Base-by-base conservation (phyloP, 495 filamentous ascomycete genomes). In the Aspergillus ostianus region DNA sequence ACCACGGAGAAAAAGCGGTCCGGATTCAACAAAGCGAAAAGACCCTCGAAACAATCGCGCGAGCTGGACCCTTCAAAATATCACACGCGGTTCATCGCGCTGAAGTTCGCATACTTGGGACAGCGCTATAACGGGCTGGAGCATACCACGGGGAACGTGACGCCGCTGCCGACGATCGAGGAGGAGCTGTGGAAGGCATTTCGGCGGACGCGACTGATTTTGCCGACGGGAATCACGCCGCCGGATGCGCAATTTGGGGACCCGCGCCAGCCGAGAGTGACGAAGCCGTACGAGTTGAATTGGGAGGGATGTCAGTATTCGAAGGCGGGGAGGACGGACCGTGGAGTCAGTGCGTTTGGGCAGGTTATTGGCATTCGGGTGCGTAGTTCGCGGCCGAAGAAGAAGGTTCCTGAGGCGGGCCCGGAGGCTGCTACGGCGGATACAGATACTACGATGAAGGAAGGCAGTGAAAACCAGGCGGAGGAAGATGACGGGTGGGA, bases 101-200 rank as follows among this genome's bases (percentile, higher is more conserved):
- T 98, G 26, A 98, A 97, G 68, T 85, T 98, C 46, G 92, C 94
- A 48, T 98, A 98, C 75, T 79, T 98, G 18, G 94, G 94, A 36
- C 89, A 90, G 64, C 79, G 82, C 55, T 98, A 97, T 70, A 92
- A 93, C 74, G 95, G 94, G 3, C 92, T 92, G 61, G 94, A 98
- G 76, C 86, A 90, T 74, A 85, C 90, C 62, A 75, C 79, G 46
- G 83, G 82, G 53, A 87, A 86, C 58, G 70, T 64, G 0, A 89
- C 87, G 15, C 86, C 85, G 0, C 64, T 88, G 41, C 88, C 93
- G 47, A 92, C 91, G 0, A 86, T 98, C 59, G 94, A 98, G 74
- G 93, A 96, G 69, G 86, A 88, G 67, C 68, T 98, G 49, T 98
- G 92, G 89, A 90, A 91, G 71, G 95, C 93, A 2, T 71, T 98